Evolutionary conservation across 495 filamentous ascomycete species (phyloP), one percentile per base, ranked within the genome.

Genomic region (Letharia lupina): DNA sequence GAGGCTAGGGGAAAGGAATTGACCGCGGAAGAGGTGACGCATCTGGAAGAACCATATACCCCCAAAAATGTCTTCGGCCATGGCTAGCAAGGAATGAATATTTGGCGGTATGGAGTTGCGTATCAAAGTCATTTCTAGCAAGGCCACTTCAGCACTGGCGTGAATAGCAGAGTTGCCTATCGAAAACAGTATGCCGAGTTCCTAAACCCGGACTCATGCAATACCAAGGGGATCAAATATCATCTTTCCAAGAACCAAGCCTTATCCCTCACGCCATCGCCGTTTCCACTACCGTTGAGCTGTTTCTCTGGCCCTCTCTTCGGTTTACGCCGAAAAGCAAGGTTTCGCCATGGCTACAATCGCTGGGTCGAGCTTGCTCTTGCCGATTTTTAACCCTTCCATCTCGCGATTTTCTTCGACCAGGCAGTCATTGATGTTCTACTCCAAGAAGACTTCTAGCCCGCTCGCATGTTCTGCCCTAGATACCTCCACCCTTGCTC

Each of bases 11-110:
- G 76, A 48, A 82, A 85, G 67, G 74, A 72, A 62, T 70, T 91
- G 73, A 82, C 78, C 0, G 75, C 78, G 4, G 85, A 89, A 68
- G 88, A 91, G 66, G 79, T 82, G 61, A 77, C 76, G 67, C 87
- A 84, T 70, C 69, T 91, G 54, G 87, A 90, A 77, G 87, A 87
- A 72, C 74, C 79, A 45, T 91, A 91, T 73, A 56, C 81, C 63
- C 81, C 86, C 0, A 86, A 83, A 79, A 58, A 71, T 2, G 57
- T 69, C 15, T 39, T 57, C 31, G 70, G 70, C 23, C 70, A 71
- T 47, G 54, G 9, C 35, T 61, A 56, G 52, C 28, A 16, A 56
- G 12, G 3, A 33, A 35, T 31, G 48, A 28, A 52, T 42, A 42
- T 10, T 12, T 13, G 40, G 9, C 10, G 40, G 40, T 42, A 42